Evolutionary conservation across 805 yeast species (phyloP), one percentile per base, ranked within the genome.

Genomic region (Wickerhamiella vanderwaltii): DNA sequence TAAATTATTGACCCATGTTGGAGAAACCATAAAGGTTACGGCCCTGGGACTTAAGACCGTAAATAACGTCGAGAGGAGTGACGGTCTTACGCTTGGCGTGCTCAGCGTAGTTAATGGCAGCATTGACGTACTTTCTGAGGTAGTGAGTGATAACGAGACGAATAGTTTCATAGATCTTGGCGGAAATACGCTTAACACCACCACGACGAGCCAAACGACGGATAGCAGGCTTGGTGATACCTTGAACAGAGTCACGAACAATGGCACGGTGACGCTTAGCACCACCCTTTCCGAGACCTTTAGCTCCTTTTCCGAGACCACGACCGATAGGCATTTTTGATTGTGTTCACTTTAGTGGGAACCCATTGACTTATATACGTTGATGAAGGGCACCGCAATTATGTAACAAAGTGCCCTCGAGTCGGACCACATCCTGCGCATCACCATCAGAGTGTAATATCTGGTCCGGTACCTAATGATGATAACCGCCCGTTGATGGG

Each of bases 171-270:
- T 88, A 88, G 67, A 88, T 88, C 65, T 87, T 74, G 67, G 95
- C 97, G 51, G 97, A 88, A 62, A 88, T 88, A 83, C 98, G 95
- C 81, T 88, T 88, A 65, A 88, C 98, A 87, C 98, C 98, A 74
- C 98, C 98, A 84, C 98, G 86, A 80, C 98, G 88, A 41, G 98
- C 98, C 62, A 88, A 81, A 84, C 98, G 88, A 77, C 98, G 86
- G 65, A 88, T 88, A 64, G 98, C 98, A 65, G 98, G 98, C 79
- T 88, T 88, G 51, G 98, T 88, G 66, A 88, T 88, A 76, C 98
- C 98, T 73, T 87, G 96, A 58, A 91, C 88, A 88, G 88, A 91
- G 70, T 91, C 98, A 77, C 97, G 87, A 55, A 87, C 76, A 71
- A 88, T 84, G 84, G 87, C 87, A 79, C 97, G 85, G 86, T 88